These are phyloP conservation scores for Pseudogymnoascus sp. DNA, from an alignment of 2,329 filamentous ascomycete species.

Conservation along the genomic window DNA sequence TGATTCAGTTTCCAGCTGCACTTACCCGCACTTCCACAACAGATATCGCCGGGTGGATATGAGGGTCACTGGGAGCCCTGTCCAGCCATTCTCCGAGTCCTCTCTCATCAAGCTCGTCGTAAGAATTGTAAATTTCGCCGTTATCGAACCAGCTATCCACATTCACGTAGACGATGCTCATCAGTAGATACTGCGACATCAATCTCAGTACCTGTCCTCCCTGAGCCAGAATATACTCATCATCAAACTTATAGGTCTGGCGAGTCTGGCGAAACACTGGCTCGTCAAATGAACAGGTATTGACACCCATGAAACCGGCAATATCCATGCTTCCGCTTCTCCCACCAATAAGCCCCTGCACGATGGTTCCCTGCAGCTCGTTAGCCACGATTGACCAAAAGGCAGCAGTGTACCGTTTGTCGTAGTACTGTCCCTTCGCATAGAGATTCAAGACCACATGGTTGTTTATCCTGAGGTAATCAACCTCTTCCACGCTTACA, in stretches of 20 bases:
- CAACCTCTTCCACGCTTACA: not conserved
- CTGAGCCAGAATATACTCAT: not conserved
- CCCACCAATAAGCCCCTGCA: constrained; percentile 1
- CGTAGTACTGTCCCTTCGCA: not conserved
- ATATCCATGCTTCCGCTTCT: constrained; percentile 7
- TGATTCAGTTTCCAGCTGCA: not conserved
- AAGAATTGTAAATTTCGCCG: not conserved
- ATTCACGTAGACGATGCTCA: not conserved
- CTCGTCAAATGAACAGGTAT: constrained; percentile 2
- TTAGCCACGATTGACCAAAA: constrained; percentile 6
- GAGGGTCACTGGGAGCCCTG: not conserved
- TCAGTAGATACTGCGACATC: not conserved
- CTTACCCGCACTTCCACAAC: not conserved
- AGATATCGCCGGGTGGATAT: not conserved
- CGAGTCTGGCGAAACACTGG: not conserved
- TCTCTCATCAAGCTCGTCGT: not conserved
- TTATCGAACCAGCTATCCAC: not conserved
- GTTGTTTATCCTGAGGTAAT: not conserved
- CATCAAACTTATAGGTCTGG: not conserved
- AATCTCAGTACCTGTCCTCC: not conserved
- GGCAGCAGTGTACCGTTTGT: constrained; percentile 1
- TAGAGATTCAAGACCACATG: not conserved
- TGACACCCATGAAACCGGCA: constrained; percentile 4
- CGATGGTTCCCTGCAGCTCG: not conserved
- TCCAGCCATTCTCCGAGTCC: not conserved